Evolutionary conservation across 441 rosid genomes (phyloP).

Genomic region (Breynia disticha): DNA sequence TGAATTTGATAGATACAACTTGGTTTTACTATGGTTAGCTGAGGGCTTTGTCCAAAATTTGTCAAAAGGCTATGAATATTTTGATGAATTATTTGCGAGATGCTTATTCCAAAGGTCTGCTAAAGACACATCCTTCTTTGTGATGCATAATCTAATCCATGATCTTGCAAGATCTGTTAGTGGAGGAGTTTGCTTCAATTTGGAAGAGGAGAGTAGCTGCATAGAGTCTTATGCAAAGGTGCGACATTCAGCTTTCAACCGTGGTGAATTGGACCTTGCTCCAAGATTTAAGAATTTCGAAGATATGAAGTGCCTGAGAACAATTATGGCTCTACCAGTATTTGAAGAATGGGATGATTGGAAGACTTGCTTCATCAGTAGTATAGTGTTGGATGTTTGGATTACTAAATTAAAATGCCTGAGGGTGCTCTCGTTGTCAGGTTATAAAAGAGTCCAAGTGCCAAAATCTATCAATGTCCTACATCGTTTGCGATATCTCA

Average conservation of each 20-base stretch:
- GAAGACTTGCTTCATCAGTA: not conserved
- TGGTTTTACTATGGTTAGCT: constrained; percentile 6
- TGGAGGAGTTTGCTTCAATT: not conserved
- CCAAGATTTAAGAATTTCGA: not conserved
- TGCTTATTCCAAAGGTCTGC: not conserved
- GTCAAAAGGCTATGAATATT: not conserved
- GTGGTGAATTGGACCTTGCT: not conserved
- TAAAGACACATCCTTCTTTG: not conserved
- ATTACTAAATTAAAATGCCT: not conserved
- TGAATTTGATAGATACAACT: not conserved
- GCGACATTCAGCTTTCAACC: not conserved
- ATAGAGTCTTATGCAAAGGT: not conserved
- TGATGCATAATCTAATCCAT: not conserved
- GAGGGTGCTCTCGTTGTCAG: constrained; percentile 4
- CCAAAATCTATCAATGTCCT: not conserved
- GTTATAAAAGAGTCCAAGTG: not conserved
- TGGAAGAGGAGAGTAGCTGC: not conserved
- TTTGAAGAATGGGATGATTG: too few species aligned
- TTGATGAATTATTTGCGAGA: not conserved
- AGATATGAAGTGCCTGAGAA: not conserved
- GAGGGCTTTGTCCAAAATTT: not conserved
- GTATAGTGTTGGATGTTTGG: not conserved
- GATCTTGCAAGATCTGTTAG: too few species aligned
- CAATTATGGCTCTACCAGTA: not conserved
- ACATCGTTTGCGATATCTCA: not conserved